Conservation (phyloP, 441 rosid species). For the Manihot esculenta region DNA sequence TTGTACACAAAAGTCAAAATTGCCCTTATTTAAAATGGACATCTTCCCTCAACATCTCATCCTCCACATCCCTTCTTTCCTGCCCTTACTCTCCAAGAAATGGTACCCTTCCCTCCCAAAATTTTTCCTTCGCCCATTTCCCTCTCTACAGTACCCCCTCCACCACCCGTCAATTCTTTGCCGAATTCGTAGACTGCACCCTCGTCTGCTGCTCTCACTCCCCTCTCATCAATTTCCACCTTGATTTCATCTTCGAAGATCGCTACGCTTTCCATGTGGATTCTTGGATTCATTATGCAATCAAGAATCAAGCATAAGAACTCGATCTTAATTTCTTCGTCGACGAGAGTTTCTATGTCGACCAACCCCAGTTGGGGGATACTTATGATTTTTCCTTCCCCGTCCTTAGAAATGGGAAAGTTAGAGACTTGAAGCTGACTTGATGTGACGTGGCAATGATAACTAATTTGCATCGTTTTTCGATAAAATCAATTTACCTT, state of each 20-base stretch:
- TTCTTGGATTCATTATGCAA: conserved; percentile 15
- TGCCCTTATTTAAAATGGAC: too few relatives aligned
- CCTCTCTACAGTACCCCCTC: conserved; percentile 9
- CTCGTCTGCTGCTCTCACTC: conserved; percentile 2
- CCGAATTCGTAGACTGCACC: conserved; percentile 17
- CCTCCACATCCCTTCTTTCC: conserved; percentile 16
- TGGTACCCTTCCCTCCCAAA: neutral
- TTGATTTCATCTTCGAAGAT: conserved; percentile 17
- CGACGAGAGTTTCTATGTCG: neutral
- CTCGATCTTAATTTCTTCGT: conserved; percentile 13
- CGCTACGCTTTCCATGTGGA: conserved; percentile 10
- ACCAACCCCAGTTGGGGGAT: neutral
- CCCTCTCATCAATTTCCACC: conserved; percentile 10
- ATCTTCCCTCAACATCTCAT: conserved; percentile 7
- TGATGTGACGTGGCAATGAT: conserved; percentile 16
- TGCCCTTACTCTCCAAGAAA: conserved; percentile 19
- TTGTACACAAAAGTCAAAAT: too few relatives aligned
- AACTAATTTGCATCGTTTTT: neutral
- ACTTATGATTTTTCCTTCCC: conserved; percentile 19
- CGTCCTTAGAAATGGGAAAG: conserved; percentile 9
- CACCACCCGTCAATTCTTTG: conserved; percentile 20
- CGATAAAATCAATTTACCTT: conserved; percentile 4
- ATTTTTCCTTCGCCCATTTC: conserved; percentile 13
- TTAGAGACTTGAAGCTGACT: conserved; percentile 11
- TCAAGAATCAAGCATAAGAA: neutral